A percentile compares a stretch with the other conserved stretches of the same genome.
phyloP scores from a whole-genome alignment of 176 grass and related monocot species.

The Miscanthus lutarioriparius region DNA sequence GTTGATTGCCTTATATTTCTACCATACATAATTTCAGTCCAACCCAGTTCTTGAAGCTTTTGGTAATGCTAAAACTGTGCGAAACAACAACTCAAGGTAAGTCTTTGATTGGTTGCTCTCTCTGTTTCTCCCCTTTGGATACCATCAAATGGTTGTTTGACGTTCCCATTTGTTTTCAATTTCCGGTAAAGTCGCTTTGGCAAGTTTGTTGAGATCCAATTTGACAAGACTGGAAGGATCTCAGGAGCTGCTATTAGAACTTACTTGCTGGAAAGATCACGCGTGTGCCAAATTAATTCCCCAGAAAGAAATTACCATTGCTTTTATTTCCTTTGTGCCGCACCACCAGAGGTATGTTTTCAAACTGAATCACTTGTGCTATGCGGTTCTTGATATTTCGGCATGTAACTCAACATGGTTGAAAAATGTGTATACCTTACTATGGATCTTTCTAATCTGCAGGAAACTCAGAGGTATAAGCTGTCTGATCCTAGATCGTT shows the following conservation, averaged over 20 bases:
- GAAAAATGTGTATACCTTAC: conserved; percentile 23
- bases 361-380: conserved; percentile 14
- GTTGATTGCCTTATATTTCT: conserved; percentile 33
- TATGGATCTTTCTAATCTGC: conserved; percentile 29
- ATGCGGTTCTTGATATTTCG: neutral
- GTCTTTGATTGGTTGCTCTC: conserved; percentile 19
- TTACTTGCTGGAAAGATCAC: conserved; percentile 99
- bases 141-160: conserved; percentile 38
- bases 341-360: conserved; percentile 74
- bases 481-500: conserved; percentile 72
- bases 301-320: conserved; percentile 99
- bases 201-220: conserved; percentile 99
- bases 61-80: conserved; percentile 97
- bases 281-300: conserved; percentile 96
- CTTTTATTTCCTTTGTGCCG: conserved; percentile 95
- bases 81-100: conserved; percentile 99
- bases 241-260: conserved; percentile 99
- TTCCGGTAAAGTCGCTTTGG: conserved; percentile 81
- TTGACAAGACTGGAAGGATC: conserved; percentile 93
- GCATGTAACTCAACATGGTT: conserved; percentile 12
- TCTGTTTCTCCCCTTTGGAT: conserved; percentile 37
- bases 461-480: conserved; percentile 82
- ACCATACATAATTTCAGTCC: conserved; percentile 64
- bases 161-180: conserved; percentile 29
- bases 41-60: conserved; percentile 99